Evolutionary conservation across 2,329 filamentous ascomycete species (phyloP).

Genomic region (Paecilomyces sp.): DNA sequence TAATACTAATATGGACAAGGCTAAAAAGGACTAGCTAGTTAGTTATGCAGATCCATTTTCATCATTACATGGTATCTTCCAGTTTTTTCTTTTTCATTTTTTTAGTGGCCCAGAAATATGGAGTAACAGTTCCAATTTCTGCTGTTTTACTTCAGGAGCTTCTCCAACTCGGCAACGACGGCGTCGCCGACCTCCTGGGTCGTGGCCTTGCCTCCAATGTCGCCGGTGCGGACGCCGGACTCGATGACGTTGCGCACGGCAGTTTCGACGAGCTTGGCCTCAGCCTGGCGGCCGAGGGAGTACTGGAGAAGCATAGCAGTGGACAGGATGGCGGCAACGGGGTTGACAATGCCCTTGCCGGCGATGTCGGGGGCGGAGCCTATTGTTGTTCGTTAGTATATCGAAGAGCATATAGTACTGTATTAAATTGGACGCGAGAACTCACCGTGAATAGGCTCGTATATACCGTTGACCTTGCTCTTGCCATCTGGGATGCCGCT

Average conservation of each 20-base stretch:
- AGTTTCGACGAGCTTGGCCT: conserved; percentile 72
- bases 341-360: conserved; percentile 85
- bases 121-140: neutral
- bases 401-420: neutral
- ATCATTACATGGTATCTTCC: conserved; percentile 12
- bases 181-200: conserved; percentile 81
- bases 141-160: conserved; percentile 49
- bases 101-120: neutral
- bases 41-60: conserved; percentile 9
- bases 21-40: neutral
- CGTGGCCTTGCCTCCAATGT: conserved; percentile 70
- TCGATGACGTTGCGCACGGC: conserved; percentile 78
- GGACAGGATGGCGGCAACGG: conserved; percentile 83
- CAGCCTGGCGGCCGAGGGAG: conserved; percentile 70
- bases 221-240: conserved; percentile 67
- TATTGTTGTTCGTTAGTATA: conserved; percentile 21
- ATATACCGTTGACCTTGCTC: conserved; percentile 83
- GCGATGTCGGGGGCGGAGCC: conserved; percentile 90
- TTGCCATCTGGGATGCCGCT: conserved; percentile 81
- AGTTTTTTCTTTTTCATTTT: neutral
- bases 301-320: conserved; percentile 95
- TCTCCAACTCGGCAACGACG: conserved; percentile 65
- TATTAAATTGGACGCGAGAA: neutral
- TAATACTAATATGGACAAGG: neutral
- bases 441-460: conserved; percentile 92